Base-by-base conservation (phyloP, 148 eudicot genomes). In the Camellia granthamiana region DNA sequence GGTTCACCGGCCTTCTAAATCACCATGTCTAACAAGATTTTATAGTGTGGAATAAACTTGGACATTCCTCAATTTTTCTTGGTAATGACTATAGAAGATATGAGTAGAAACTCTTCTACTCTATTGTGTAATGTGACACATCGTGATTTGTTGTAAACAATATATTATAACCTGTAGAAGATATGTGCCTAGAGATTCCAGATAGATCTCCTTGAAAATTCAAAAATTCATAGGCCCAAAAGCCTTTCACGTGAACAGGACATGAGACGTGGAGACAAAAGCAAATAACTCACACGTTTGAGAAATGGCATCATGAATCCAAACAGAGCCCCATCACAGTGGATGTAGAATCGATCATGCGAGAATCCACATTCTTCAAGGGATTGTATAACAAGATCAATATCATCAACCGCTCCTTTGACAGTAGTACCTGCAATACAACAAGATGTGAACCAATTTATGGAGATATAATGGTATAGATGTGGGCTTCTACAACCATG, bases 221-320 rank as follows among this genome's bases (percentile, higher is more conserved):
- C 9, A 56, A 15, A 60, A 4, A 60, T 60, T 18, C 19, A 60
- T 30, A 46, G 52, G 47, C 23, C 54, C 30, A 49, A 71, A 71
- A 44, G 12, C 8, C 72, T 43, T 15, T 69, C 14, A 44, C 4
- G 41, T 58, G 54, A 1, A 1, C 44, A 46, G 12, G 43, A 13
- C 65, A 59, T n/a, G 73, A 58, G 68, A 0, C n/a, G 30, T 49
- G 9, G 41, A 41, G 47, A 46, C 13, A 59, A 43, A 69, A 66
- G 42, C 23, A 16, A 23, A 72, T 56, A 16, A 71, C 92, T 83
- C 78, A 90, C 91, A 77, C 83, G 81, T 79, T 83, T 90, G 75
- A 90, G 90, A 85, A 90, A 90, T 61, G 92, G 92, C 85, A 90
- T 81, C 91, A 90, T 90, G 14, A 90, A 89, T 54, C 92, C 92